Evolutionary conservation across 257 asterid species (phyloP).

Genomic region (Scutellaria barbata): DNA sequence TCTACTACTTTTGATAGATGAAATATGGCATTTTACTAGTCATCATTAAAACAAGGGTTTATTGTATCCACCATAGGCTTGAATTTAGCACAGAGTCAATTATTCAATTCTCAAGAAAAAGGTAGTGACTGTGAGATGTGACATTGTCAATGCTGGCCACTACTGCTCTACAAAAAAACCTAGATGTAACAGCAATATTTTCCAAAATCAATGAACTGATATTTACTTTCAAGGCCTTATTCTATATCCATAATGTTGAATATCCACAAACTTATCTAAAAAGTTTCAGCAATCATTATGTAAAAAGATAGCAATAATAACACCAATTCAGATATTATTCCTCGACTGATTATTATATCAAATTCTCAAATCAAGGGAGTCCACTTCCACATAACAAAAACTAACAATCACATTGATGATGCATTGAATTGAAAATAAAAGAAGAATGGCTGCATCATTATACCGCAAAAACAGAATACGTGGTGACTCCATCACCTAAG

Average conservation of each 20-base stretch:
- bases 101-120: neutral
- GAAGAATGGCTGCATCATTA: neutral
- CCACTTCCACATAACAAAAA: conserved; percentile 16
- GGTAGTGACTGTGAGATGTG: neutral
- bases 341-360: conserved; percentile 14
- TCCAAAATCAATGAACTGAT: neutral
- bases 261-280: neutral
- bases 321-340: neutral
- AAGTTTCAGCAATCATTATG: conserved; percentile 20
- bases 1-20: neutral
- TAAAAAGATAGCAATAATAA: neutral
- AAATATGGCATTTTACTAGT: neutral
- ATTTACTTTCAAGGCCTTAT: neutral
- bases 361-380: conserved; percentile 31
- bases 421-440: neutral
- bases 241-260: conserved; percentile 8
- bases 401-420: conserved; percentile 2
- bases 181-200: neutral
- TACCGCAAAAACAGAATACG: conserved; percentile 92
- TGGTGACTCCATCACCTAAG: conserved; percentile 90
- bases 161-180: conserved; percentile 7
- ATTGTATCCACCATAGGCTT: too few species aligned
- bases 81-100: too few species aligned
- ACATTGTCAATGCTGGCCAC: conserved; percentile 1
- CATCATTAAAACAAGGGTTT: neutral